These are phyloP conservation scores for Lunasporangiospora selenospora DNA, from an alignment of 192 early-diverging fungal species.

Conservation along the genomic window DNA sequence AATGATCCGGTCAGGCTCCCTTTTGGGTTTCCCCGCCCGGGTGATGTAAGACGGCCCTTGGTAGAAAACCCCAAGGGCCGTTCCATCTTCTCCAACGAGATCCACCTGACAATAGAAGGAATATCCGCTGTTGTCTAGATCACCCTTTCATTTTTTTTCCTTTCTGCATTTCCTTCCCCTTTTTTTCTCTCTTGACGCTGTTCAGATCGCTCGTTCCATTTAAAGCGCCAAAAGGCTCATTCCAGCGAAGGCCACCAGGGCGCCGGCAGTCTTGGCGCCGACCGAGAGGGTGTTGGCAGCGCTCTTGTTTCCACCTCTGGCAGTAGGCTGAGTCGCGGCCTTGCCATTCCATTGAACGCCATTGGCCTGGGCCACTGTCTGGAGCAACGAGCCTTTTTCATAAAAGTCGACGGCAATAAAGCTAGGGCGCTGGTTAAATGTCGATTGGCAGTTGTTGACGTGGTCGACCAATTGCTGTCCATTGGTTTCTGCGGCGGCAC, in stretches of 20 bases:
- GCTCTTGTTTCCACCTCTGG: slow-evolving; percentile 2
- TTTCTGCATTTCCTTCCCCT: too few relatives aligned
- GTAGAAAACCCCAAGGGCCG: too few relatives aligned
- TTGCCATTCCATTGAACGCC: slow-evolving; percentile 49
- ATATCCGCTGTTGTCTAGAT: too few relatives aligned
- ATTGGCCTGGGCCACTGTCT: slow-evolving; percentile 60
- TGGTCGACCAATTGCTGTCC: slow-evolving; percentile 58
- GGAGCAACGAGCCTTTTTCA: slow-evolving; percentile 61
- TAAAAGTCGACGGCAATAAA: slow-evolving; percentile 82
- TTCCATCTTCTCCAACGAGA: too few relatives aligned
- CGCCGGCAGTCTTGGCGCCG: not conserved
- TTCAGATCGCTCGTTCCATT: too few relatives aligned
- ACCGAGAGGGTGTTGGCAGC: not conserved
- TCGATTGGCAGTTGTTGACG: slow-evolving; percentile 56
- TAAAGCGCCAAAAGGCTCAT: not conserved
- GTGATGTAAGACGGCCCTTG: too few relatives aligned
- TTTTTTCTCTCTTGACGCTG: too few relatives aligned
- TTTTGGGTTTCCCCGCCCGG: too few relatives aligned
- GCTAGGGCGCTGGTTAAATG: slow-evolving; percentile 63
- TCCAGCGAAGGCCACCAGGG: not conserved
- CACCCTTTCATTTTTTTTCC: too few relatives aligned
- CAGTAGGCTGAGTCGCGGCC: slow-evolving; percentile 15
- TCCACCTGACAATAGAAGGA: too few relatives aligned
- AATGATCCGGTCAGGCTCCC: too few relatives aligned
- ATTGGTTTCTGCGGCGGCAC: slow-evolving; percentile 61